Base-by-base conservation (phyloP, 768 basidiomycete genomes). In the Leucosporidium yakuticum region DNA sequence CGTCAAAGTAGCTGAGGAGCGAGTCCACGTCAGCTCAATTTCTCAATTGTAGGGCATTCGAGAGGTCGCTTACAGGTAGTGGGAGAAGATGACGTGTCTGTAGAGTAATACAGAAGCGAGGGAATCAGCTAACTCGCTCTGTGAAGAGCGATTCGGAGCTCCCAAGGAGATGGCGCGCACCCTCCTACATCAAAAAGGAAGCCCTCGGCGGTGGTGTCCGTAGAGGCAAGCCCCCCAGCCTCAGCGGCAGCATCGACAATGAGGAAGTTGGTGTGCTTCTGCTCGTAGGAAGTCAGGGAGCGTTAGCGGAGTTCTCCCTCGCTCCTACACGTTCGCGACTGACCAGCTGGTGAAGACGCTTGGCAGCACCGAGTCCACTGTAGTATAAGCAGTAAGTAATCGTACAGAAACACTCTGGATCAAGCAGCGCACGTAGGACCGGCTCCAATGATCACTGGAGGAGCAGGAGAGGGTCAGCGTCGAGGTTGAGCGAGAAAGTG, bases 61-160 rank as follows among this genome's bases (percentile, higher is more conserved):
- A 12, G 39, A 44, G 2, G 6, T 15, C 2, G 14, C 39, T 31
- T 11, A 72, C 71, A 76, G 73, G 65, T 80, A 80, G 73, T 80
- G 79, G 23, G 78, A 79, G 73, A 80, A 80, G 68, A 80, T 80
- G 62, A 80, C 80, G 73, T 80, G 80, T 15, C 80, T 78, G 34
- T 27, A 34, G 54, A 44, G 39, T 15, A 48, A 21, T n/a, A 63
- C 9, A 32, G 3, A 29, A 21, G 25, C 23, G 6, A 14, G 2
- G n/a, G 8, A n/a, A 15, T 27, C 32, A 59, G 57, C 57, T 39
- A 36, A 5, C 14, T 12, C 57, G n/a, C 57, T 21, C 19, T 2
- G n/a, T 12, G 19, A n/a, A 12, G 32, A 3, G 15, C 36, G 23
- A 47, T n/a, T 44, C 39, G 39, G 39, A 44, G 39, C 39, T 59